These are phyloP conservation scores for Pythium brachiatum DNA, from an alignment of 352 stramenopile species.

Conservation along the genomic window DNA sequence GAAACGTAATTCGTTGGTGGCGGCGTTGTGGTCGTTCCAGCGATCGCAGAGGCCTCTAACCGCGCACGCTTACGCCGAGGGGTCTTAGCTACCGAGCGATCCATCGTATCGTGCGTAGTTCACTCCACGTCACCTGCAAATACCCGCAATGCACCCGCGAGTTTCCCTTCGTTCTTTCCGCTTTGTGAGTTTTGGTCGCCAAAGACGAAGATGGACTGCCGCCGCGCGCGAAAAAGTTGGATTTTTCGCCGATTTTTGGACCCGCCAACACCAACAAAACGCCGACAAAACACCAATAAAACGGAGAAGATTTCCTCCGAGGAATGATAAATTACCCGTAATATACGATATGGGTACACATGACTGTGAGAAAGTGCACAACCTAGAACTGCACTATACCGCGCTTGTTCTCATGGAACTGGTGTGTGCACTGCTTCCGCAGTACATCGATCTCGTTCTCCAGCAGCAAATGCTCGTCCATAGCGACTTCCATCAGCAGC, in stretches of 20 bases:
- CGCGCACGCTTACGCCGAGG: constrained; percentile 48
- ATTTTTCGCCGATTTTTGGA: neutral
- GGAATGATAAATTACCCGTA: neutral
- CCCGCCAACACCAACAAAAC: constrained; percentile 2
- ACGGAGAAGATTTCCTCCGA: neutral
- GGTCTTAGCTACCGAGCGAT: constrained; percentile 4
- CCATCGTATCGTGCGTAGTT: constrained; percentile 7
- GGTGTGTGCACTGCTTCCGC: constrained; percentile 9
- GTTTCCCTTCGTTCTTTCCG: constrained; percentile 18
- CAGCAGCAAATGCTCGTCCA: constrained; percentile 47
- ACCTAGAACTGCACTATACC: too few species aligned
- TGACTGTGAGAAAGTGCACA: neutral
- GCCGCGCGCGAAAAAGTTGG: constrained; percentile 11
- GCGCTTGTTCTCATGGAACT: constrained; percentile 2
- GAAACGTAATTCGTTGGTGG: constrained; percentile 6
- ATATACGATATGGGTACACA: constrained; percentile 7
- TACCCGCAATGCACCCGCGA: neutral
- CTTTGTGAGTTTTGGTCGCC: constrained; percentile 2
- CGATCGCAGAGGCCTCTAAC: constrained; percentile 30
- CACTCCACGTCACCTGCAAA: constrained; percentile 10
- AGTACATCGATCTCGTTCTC: constrained; percentile 25
- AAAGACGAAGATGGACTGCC: constrained; percentile 6
- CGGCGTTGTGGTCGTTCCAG: constrained; percentile 12
- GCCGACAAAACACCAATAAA: neutral
- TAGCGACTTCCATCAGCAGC: constrained; percentile 54